Evolutionary conservation across 2,329 filamentous ascomycete genomes (phyloP), one percentile per base, ranked within the genome.

Genomic region (Zalaria obscura): DNA sequence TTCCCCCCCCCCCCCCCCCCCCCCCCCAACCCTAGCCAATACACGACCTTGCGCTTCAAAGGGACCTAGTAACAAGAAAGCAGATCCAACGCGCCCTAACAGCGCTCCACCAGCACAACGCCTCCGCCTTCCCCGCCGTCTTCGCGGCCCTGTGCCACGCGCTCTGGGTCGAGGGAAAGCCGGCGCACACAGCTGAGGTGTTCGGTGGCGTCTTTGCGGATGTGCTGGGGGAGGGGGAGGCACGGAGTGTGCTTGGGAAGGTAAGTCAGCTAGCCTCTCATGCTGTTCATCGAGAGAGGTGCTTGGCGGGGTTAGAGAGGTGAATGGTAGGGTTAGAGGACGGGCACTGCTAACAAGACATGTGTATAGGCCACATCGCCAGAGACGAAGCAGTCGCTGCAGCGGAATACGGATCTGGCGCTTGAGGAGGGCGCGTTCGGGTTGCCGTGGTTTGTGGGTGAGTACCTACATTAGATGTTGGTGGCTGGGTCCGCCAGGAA

Each of bases 371-470:
- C 38, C 45, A 51, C 43, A 51, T 53, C 29, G 54, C 50, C 44
- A 56, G 64, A 69, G 35, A 60, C 62, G 33, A 76, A 76, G 57
- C 55, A 61, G 11, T 45, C 51, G 27, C 50, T 78, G 49, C 51
- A 46, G 4, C 57, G 57, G 25, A 75, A 73, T 44, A 76, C 72
- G 1, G 63, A 74, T 9, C 47, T 54, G 39, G 70, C 73, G 1
- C 61, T 77, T 25, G 56, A 59, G 25, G 62, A 68, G 25, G 75
- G 73, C 1, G 72, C 71, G 1, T 80, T 80, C 61, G 75, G 75
- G 2, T 51, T 78, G 40, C 75, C 75, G 2, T 79, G 72, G 68
- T 73, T 76, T 51, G 57, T 64, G 40, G 58, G 58, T 62, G 18
- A 18, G 18, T 18, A 18, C 18, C 18, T 18, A 18, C 18, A 18